Percentiles rank a stretch among this genome's conserved stretches.
Evolutionary conservation across 768 basidiomycete species (phyloP).

Genomic region (Collybia nuda): DNA sequence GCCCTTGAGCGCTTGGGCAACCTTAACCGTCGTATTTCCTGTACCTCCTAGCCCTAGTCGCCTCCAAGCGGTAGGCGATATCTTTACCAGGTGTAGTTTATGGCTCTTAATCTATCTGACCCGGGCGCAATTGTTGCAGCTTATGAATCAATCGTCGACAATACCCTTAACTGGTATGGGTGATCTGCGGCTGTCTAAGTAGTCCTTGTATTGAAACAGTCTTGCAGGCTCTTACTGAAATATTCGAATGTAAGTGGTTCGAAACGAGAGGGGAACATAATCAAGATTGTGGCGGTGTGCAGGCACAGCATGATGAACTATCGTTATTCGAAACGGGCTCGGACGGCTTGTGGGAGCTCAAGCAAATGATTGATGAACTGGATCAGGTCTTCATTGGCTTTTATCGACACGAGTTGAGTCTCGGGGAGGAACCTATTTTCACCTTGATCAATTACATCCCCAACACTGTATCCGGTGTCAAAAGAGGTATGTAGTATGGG

Average conservation of each 20-base stretch:
- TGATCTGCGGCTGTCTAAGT: neutral
- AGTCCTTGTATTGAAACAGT: neutral
- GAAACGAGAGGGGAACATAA: slow-evolving; percentile 1
- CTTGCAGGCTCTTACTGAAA: slow-evolving; percentile 16
- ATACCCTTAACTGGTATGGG: slow-evolving; percentile 24
- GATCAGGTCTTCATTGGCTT: slow-evolving; percentile 43
- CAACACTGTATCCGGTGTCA: slow-evolving; percentile 34
- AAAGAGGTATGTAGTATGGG: slow-evolving; percentile 24
- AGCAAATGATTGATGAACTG: slow-evolving; percentile 38
- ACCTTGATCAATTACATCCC: slow-evolving; percentile 47
- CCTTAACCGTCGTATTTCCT: no score
- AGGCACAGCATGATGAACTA: slow-evolving; percentile 32
- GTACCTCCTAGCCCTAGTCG: no score
- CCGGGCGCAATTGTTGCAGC: slow-evolving; percentile 24
- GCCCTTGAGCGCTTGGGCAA: no score
- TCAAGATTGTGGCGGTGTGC: slow-evolving; percentile 6
- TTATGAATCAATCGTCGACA: slow-evolving; percentile 27
- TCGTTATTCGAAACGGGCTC: slow-evolving; percentile 37
- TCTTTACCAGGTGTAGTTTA: slow-evolving; percentile 9
- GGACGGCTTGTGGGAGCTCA: slow-evolving; percentile 45
- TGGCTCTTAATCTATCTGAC: slow-evolving; percentile 26
- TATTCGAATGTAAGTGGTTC: slow-evolving; percentile 17
- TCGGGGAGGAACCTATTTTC: slow-evolving; percentile 29
- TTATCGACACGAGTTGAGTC: slow-evolving; percentile 39
- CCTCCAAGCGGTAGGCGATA: no score